Percentiles rank a stretch among this genome's conserved stretches.
Conservation (phyloP, 345 rosid genomes). For the Melaleuca quinquenervia region DNA sequence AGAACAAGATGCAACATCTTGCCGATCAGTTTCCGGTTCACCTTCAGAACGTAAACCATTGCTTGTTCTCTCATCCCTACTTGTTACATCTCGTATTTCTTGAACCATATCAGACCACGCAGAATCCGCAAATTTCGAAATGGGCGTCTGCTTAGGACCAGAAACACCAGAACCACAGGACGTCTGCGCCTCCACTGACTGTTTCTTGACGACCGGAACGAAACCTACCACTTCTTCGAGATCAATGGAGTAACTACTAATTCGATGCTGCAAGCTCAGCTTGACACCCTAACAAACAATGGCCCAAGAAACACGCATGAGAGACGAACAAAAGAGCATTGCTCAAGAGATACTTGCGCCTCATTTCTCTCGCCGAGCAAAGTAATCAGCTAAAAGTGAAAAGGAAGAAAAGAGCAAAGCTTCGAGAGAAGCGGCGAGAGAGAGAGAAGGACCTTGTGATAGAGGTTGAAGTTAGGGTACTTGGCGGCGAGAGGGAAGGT, state of each 20-base stretch:
- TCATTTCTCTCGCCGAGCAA: background rate
- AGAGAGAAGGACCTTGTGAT: constrained; percentile 41
- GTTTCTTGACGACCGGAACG: constrained; percentile 62
- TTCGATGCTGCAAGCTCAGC: constrained; percentile 28
- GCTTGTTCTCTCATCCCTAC: background rate
- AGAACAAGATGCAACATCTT: background rate
- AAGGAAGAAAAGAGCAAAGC: background rate
- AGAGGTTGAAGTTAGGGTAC: constrained; percentile 67
- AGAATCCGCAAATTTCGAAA: constrained; percentile 40
- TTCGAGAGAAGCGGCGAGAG: background rate
- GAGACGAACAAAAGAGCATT: background rate
- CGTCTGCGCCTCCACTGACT: constrained; percentile 13
- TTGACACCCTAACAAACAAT: constrained; percentile 44
- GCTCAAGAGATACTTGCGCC: background rate
- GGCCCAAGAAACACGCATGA: background rate
- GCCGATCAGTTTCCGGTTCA: constrained; percentile 2
- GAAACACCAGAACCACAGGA: constrained; percentile 24
- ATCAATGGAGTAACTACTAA: constrained; percentile 17
- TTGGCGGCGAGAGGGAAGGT: constrained; percentile 54
- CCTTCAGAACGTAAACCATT: background rate
- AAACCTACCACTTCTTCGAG: constrained; percentile 57
- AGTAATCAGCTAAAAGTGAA: background rate
- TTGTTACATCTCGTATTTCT: constrained; percentile 21
- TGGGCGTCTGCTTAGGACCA: constrained; percentile 1
- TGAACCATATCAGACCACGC: constrained; percentile 48